phyloP scores from a whole-genome alignment of 805 yeast species.

The Candida rishiriensis region DNA sequence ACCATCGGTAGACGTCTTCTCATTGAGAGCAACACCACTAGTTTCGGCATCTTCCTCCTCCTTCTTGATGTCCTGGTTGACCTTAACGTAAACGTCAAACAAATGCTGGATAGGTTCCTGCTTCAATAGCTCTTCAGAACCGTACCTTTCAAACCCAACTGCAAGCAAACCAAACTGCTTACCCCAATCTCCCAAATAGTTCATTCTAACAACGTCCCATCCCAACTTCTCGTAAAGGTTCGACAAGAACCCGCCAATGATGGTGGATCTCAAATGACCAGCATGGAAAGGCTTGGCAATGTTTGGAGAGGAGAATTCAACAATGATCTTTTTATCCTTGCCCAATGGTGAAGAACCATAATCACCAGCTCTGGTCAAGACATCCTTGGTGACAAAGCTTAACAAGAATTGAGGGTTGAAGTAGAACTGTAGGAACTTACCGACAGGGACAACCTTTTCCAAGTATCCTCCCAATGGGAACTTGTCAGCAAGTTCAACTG shows the following conservation, averaged over 20 bases:
- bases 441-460: constrained; percentile 71
- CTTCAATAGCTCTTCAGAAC: constrained; percentile 65
- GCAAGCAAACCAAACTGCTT: constrained; percentile 97
- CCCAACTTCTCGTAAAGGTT: constrained; percentile 88
- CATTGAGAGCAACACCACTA: constrained; percentile 47
- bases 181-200: constrained; percentile 99
- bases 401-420: constrained; percentile 64
- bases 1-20: constrained; percentile 57
- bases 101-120: constrained; percentile 89
- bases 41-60: constrained; percentile 53
- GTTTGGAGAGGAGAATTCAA: constrained; percentile 96
- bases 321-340: constrained; percentile 59
- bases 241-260: constrained; percentile 92
- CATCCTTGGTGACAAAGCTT: constrained; percentile 65
- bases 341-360: constrained; percentile 81
- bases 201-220: constrained; percentile 88
- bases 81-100: constrained; percentile 86
- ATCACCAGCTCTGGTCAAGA: constrained; percentile 51
- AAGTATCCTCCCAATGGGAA: constrained; percentile 73
- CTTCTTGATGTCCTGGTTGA: constrained; percentile 69
- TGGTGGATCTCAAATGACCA: constrained; percentile 96
- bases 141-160: constrained; percentile 84
- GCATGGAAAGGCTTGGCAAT: constrained; percentile 99
- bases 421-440: constrained; percentile 88
- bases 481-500: constrained; percentile 70